Evolutionary conservation across 2,329 filamentous ascomycete genomes (phyloP), one percentile per base, ranked within the genome.

Genomic region (Zopfia rhizophila): DNA sequence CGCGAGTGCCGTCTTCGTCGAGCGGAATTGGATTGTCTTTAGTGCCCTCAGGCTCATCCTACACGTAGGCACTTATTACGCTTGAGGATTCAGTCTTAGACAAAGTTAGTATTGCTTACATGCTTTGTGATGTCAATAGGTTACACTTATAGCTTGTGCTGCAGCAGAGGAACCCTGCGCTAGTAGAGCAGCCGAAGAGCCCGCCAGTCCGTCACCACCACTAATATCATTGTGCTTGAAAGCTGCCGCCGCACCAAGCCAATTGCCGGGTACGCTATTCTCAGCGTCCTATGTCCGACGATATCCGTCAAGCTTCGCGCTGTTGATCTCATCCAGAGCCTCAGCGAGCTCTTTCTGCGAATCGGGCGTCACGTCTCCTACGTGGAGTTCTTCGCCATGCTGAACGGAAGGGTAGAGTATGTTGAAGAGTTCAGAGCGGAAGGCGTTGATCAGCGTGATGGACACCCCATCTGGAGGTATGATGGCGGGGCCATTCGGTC

Each of bases 201-300:
- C n/a, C n/a, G n/a, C n/a, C n/a, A n/a, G n/a, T n/a, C n/a, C n/a
- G n/a, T n/a, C n/a, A n/a, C n/a, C n/a, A n/a, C n/a, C n/a, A n/a
- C n/a, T n/a, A n/a, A n/a, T n/a, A n/a, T n/a, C n/a, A n/a, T n/a
- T n/a, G n/a, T n/a, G n/a, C n/a, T n/a, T n/a, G n/a, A n/a, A n/a
- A n/a, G n/a, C n/a, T n/a, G n/a, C n/a, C n/a, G n/a, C n/a, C n/a
- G n/a, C 8, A 8, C 41, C 33, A 36, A 45, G 32, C 41, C 33
- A 45, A 32, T 38, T 38, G 13, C 41, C 27, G 30, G 32, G 33
- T 29, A 45, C 33, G 8, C 32, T 21, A 45, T 23, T 36, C 40
- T 37, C 24, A 36, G 31, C 16, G 31, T 44, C 31, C 40, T 24
- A 36, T 28, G 30, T 44, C 38, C 29, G 29, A 19, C 18, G n/a